Evolutionary conservation across 805 yeast species (phyloP).

Genomic region (Saccharomycopsis fermentans): DNA sequence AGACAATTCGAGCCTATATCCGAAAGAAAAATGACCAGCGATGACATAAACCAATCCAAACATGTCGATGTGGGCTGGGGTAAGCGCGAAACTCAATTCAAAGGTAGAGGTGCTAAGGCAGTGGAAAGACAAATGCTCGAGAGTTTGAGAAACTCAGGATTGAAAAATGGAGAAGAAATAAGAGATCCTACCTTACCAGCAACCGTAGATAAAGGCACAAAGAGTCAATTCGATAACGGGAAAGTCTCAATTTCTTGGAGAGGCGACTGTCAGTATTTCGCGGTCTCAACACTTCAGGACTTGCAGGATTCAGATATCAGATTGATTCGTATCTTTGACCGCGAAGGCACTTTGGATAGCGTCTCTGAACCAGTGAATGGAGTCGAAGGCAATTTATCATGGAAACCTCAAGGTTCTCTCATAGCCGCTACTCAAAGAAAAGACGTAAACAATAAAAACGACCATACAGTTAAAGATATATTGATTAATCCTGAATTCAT

Average conservation of each 20-base stretch:
- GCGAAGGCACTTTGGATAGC: conserved; percentile 70
- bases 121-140: conserved; percentile 52
- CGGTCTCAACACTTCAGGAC: conserved; percentile 52
- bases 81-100: conserved; percentile 88
- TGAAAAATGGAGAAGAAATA: conserved; percentile 53
- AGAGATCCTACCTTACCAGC: conserved; percentile 86
- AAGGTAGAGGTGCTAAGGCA: conserved; percentile 85
- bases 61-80: conserved; percentile 99
- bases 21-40: conserved; percentile 47
- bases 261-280: conserved; percentile 84
- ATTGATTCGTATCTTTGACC: conserved; percentile 69
- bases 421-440: conserved; percentile 75
- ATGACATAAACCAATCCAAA: conserved; percentile 58
- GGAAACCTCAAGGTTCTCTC: conserved; percentile 88
- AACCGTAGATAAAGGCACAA: conserved; percentile 56
- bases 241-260: conserved; percentile 70
- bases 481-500: conserved; percentile 26
- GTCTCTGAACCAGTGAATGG: conserved; percentile 87
- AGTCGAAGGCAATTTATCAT: conserved; percentile 59
- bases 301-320: conserved; percentile 46
- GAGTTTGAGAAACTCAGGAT: conserved; percentile 42
- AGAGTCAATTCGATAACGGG: conserved; percentile 44
- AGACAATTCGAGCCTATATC: conserved; percentile 70
- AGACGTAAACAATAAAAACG: conserved; percentile 8
- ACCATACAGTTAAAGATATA: conserved; percentile 14